Percentiles rank a stretch among this genome's conserved stretches.
phyloP scores from a whole-genome alignment of 75 land plant species.

The Cunninghamia lanceolata region DNA sequence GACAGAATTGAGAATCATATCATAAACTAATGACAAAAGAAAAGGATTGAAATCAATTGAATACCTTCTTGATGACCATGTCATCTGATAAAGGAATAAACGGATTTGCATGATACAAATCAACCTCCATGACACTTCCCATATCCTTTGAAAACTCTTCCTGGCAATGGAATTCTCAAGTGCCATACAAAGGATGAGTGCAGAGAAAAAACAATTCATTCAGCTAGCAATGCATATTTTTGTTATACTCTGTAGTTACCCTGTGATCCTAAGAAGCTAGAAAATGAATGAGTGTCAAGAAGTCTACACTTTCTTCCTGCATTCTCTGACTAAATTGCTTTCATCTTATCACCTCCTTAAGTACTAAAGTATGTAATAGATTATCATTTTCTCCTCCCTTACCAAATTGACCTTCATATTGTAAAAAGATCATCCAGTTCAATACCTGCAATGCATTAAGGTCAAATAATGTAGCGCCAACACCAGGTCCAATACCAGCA shows the following conservation, averaged over 20 bases:
- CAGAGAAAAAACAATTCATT: background rate
- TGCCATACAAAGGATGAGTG: conserved; percentile 3
- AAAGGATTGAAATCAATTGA: background rate
- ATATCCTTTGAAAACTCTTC: conserved; percentile 26
- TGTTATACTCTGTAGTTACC: background rate
- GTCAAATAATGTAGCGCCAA: conserved; percentile 40
- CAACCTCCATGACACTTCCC: conserved; percentile 41
- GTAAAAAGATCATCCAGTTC: background rate
- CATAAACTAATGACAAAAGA: background rate
- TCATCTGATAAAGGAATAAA: conserved; percentile 32
- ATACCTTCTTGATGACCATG: conserved; percentile 28
- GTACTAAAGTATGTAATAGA: background rate
- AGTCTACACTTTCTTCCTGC: background rate
- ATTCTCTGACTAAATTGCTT: background rate
- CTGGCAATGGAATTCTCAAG: conserved; percentile 16
- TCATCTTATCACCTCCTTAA: background rate
- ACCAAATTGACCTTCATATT: background rate
- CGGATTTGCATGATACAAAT: conserved; percentile 43
- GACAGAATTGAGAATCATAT: background rate
- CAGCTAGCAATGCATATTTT: background rate
- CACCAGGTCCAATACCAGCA: conserved; percentile 38
- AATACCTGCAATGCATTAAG: conserved; percentile 35
- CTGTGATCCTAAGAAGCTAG: background rate
- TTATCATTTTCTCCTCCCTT: conserved; percentile 1
- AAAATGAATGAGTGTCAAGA: background rate